Evolutionary conservation across 2,329 filamentous ascomycete genomes (phyloP), one percentile per base, ranked within the genome.

Genomic region (Cadophora luteo-olivacea): DNA sequence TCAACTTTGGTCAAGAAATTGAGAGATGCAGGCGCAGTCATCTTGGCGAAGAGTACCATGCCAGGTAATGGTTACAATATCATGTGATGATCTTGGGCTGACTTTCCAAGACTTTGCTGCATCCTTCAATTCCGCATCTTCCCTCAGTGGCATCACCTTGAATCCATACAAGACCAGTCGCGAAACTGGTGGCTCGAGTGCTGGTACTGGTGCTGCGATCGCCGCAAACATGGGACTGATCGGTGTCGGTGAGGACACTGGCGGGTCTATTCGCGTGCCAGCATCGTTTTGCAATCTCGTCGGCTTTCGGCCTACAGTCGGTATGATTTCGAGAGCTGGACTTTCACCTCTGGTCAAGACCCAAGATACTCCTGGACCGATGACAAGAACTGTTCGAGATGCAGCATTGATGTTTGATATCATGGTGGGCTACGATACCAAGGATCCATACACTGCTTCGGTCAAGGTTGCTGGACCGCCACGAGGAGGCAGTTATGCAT

Each of bases 171-270:
- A 69, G 24, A 62, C 36, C 19, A 68, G 32, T 45, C 68, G 68
- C 3, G 68, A 70, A 7, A 78, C 82, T 5, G 84, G 84, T 2
- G 84, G 84, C 1, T 85, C 84, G 65, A 84, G 81, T 0, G 83
- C 81, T 1, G 84, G 84, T 0, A 80, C 81, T 8, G 82, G 80
- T 0, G 82, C 82, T 0, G 78, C 85, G 0, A 81, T 86, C 1
- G 79, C 81, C 0, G 76, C 80, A 2, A 72, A 72, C 49, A 68
- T 57, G 60, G 80, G 81, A 0, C 71, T 79, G 1, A 78, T 82
- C 9, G 82, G 82, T 0, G 64, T 69, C 3, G 72, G 72, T 3
- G 68, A 68, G 29, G 72, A 73, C 54, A 70, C 70, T 14, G 70
- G 70, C 2, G 67, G 68, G 12, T 70, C 68, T 1, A 73, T 73